Base-by-base conservation (phyloP, 1,284 basidiomycete genomes). In the Amylostereum areolatum region DNA sequence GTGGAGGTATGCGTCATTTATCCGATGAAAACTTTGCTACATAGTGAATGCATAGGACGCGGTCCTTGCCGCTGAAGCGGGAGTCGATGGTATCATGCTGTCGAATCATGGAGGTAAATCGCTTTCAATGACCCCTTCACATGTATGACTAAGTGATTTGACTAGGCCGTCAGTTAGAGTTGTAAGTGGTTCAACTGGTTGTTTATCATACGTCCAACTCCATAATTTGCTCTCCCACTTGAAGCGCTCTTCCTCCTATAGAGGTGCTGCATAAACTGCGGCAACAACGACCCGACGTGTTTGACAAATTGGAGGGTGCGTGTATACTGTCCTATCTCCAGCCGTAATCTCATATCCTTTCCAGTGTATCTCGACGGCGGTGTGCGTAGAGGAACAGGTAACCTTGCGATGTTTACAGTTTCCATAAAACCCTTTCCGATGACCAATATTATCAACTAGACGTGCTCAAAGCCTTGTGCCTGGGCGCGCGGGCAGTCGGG, bases 291-390 rank as follows among this genome's bases (percentile, higher is more conserved):
- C 91, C 92, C 0, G 82, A 89, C 52, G 72, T 92, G n/a, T 86
- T 95, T 52, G 64, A 78, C 48, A 81, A 78, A 64, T 50, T 80
- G 7, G 85, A 88, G 78, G 84, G 85, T 78, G 29, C 25, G 1
- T 46, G 24, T 2, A 27, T 25, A 31, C 58, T 5, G n/a, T 2
- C 18, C 40, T 10, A 18, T 11, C 24, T 7, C 46, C 45, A 7
- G 37, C 43, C 50, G 30, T 52, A 32, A 32, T 45, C 37, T 45
- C 27, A 28, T 33, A 11, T 29, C 3, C 51, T 28, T n/a, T 3
- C 39, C 56, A 81, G 89, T 97, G 11, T 95, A 90, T 59, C 81
- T 96, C 50, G 94, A 97, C 63, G 94, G 94, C 11, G 94, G 93
- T 3, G 74, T 93, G 32, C 74, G 78, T 47, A 77, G 94, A 40